A percentile compares a stretch with the other conserved stretches of the same genome.
Evolutionary conservation across 2,329 filamentous ascomycete genomes (phyloP).

Genomic region (Samsoniella hepiali): DNA sequence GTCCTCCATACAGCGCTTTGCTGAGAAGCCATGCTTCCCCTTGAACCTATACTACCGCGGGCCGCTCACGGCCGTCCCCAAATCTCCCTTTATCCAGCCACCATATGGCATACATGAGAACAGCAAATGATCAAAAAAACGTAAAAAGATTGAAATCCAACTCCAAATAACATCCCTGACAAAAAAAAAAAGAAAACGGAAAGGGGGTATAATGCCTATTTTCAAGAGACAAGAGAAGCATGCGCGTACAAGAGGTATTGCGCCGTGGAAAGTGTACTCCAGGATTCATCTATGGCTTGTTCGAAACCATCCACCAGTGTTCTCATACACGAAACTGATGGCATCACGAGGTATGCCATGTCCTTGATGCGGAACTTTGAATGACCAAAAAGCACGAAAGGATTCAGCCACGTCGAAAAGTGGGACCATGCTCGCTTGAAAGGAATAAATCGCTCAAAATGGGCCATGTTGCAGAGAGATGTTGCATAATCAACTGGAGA

Average conservation of each 20-base stretch:
- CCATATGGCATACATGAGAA: neutral
- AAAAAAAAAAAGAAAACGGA: slow-evolving; percentile 9
- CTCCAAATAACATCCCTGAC: neutral
- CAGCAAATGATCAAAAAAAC: neutral
- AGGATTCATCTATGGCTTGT: neutral
- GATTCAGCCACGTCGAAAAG: neutral
- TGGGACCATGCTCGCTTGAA: neutral
- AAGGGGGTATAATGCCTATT: slow-evolving; percentile 20
- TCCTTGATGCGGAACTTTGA: neutral
- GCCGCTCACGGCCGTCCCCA: slow-evolving; percentile 11
- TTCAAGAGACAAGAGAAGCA: slow-evolving; percentile 14
- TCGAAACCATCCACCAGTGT: neutral
- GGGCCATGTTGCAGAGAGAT: too few species aligned
- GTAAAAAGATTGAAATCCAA: neutral
- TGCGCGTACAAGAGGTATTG: neutral
- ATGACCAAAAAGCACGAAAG: neutral
- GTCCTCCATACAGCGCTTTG: slow-evolving; percentile 2
- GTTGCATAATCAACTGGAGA: neutral
- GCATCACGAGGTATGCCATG: neutral
- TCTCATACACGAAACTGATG: neutral
- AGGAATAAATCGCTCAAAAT: too few species aligned
- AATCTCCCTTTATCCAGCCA: neutral
- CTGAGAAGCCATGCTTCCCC: neutral
- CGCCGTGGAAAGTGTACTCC: neutral
- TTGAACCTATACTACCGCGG: neutral